Conservation (phyloP, 352 stramenopile species). For the Globisporangium splendens region DNA sequence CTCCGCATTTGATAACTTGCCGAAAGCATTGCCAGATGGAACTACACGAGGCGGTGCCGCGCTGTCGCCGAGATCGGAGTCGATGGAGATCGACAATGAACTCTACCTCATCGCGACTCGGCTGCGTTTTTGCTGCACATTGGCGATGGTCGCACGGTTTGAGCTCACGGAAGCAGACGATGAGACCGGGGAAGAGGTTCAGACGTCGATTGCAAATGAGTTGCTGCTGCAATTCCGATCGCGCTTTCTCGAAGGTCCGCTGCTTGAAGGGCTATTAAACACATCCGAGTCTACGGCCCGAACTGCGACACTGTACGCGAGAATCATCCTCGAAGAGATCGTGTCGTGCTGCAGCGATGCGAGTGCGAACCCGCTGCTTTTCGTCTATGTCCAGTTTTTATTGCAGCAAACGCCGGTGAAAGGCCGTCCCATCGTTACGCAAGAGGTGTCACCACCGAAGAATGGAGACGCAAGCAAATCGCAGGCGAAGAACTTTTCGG, state of each 20-base stretch:
- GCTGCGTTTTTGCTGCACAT: conserved; percentile 82
- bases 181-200: conserved; percentile 31
- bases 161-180: conserved; percentile 54
- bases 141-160: conserved; percentile 78
- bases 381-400: conserved; percentile 77
- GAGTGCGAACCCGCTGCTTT: conserved; percentile 70
- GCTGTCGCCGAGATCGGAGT: conserved; percentile 13
- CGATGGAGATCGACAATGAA: conserved; percentile 39
- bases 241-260: conserved; percentile 64
- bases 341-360: conserved; percentile 65
- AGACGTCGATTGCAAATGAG: conserved; percentile 69
- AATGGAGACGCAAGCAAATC: not conserved
- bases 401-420: conserved; percentile 30
- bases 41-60: conserved; percentile 2
- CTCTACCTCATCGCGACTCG: conserved; percentile 55
- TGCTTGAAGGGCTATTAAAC: conserved; percentile 65
- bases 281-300: conserved; percentile 64
- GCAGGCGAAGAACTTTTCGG: not conserved
- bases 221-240: conserved; percentile 66
- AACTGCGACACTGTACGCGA: conserved; percentile 68
- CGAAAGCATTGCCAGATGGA: conserved; percentile 51
- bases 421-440: not conserved
- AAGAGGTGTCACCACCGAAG: not conserved
- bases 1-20: conserved; percentile 71
- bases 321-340: conserved; percentile 79